Conservation (phyloP, 257 asterid genomes). For the Rehmannia glutinosa region DNA sequence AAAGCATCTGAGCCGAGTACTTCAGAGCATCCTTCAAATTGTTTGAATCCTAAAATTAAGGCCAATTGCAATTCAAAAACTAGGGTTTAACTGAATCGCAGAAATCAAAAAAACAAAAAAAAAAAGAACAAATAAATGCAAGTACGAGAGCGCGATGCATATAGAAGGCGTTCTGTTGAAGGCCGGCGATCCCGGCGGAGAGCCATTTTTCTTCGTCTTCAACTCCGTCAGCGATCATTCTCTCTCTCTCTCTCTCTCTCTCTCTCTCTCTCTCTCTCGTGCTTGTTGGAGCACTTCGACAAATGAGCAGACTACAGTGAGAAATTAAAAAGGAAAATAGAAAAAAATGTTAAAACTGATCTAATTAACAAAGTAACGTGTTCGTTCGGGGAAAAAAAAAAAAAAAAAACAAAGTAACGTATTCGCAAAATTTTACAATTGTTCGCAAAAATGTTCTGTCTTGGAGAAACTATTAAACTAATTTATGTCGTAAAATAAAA, state of each 20-base stretch:
- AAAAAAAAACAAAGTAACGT: too few relatives aligned
- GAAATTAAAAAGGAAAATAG: background rate
- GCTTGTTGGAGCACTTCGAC: too few relatives aligned
- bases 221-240: slow-evolving; percentile 67
- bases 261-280: slow-evolving; percentile 12
- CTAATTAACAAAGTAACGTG: too few relatives aligned
- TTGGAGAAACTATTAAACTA: too few relatives aligned
- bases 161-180: slow-evolving; percentile 94
- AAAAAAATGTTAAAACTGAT: background rate
- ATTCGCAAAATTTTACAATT: too few relatives aligned
- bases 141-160: slow-evolving; percentile 99
- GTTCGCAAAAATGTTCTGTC: too few relatives aligned
- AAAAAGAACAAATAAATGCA: too few relatives aligned
- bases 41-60: slow-evolving; percentile 67
- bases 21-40: slow-evolving; percentile 95
- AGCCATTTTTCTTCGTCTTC: slow-evolving; percentile 98
- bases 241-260: slow-evolving; percentile 18
- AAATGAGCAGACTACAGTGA: background rate
- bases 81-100: slow-evolving; percentile 41
- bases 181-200: slow-evolving; percentile 93
- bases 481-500: too few relatives aligned
- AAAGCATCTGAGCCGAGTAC: slow-evolving; percentile 98
- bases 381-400: too few relatives aligned
- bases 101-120: background rate
- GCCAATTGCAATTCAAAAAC: slow-evolving; percentile 19